Conservation (phyloP, 1,284 basidiomycete species). For the Moesziomyces antarcticus region DNA sequence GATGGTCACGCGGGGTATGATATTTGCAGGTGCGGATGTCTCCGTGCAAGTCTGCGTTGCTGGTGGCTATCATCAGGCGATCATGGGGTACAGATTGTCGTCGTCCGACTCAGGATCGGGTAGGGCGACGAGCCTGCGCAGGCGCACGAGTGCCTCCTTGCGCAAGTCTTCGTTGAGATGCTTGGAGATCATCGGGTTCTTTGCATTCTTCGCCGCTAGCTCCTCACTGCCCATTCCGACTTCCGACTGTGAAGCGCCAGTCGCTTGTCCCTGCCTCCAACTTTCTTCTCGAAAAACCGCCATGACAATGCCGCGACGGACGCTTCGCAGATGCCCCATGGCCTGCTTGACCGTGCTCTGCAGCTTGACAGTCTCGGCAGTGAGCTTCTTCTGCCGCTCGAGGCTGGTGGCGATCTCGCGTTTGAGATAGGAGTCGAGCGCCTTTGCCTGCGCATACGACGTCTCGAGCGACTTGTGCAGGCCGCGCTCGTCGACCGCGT, state of each 20-base stretch:
- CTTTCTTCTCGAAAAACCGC: slow-evolving; percentile 18
- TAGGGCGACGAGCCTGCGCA: slow-evolving; percentile 27
- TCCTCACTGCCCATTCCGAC: slow-evolving; percentile 3
- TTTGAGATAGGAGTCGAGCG: slow-evolving; percentile 38
- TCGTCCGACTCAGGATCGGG: slow-evolving; percentile 45
- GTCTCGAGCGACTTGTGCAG: slow-evolving; percentile 54
- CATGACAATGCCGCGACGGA: slow-evolving; percentile 26
- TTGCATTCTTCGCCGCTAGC: slow-evolving; percentile 19
- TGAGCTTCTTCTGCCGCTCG: slow-evolving; percentile 40
- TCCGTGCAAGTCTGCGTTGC: neutral
- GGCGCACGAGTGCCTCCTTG: slow-evolving; percentile 31
- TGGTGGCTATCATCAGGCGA: slow-evolving; percentile 12
- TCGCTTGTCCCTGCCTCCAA: neutral
- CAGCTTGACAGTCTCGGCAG: slow-evolving; percentile 22
- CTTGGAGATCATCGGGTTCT: slow-evolving; percentile 41
- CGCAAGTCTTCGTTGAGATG: slow-evolving; percentile 37
- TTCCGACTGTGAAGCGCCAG: neutral
- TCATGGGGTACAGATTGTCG: slow-evolving; percentile 42
- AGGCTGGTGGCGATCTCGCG: slow-evolving; percentile 41
- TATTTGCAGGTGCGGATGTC: neutral
- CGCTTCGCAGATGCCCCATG: slow-evolving; percentile 10
- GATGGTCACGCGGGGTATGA: too few relatives aligned
- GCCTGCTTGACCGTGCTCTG: slow-evolving; percentile 18
- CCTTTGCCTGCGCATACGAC: slow-evolving; percentile 52
- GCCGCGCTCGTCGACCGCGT: slow-evolving; percentile 37